Evolutionary conservation across 345 rosid genomes (phyloP).

Genomic region (Citrus trifoliata): DNA sequence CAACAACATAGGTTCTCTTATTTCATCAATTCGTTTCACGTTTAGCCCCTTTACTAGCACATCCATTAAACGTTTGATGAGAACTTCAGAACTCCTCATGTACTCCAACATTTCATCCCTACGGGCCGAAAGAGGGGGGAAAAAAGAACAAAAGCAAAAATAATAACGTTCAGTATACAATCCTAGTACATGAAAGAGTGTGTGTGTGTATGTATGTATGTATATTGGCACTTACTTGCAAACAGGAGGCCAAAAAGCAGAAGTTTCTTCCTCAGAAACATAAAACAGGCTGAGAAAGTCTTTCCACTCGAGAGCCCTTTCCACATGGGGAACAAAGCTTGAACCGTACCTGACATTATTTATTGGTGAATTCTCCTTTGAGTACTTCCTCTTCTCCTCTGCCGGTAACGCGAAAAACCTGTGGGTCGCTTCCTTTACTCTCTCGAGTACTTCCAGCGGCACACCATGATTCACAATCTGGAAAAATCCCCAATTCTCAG

Average conservation of each 20-base stretch:
- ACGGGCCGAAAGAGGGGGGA: neutral
- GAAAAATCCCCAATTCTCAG: constrained; percentile 50
- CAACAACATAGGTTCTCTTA: too few species aligned
- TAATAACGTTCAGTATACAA: neutral
- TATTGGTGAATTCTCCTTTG: constrained; percentile 28
- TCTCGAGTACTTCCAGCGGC: constrained; percentile 23
- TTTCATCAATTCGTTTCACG: constrained; percentile 33
- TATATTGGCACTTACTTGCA: constrained; percentile 26
- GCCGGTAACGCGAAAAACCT: constrained; percentile 40
- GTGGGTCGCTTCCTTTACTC: constrained; percentile 36
- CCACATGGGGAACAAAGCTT: constrained; percentile 39
- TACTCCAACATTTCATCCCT: constrained; percentile 40
- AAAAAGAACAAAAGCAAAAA: neutral
- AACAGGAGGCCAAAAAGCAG: constrained; percentile 37
- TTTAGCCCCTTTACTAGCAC: constrained; percentile 36
- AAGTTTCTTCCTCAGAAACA: constrained; percentile 40
- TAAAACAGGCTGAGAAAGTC: constrained; percentile 52
- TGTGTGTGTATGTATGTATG: too few species aligned
- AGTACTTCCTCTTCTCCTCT: constrained; percentile 34
- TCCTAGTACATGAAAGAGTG: neutral
- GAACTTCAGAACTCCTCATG: constrained; percentile 34
- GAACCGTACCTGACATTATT: constrained; percentile 33
- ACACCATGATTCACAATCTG: constrained; percentile 47
- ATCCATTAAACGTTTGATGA: constrained; percentile 32
- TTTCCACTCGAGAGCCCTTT: constrained; percentile 51